These are phyloP conservation scores for Tardiomyces depauwii DNA, from an alignment of 1,139 yeast genomes.

Conservation along the genomic window DNA sequence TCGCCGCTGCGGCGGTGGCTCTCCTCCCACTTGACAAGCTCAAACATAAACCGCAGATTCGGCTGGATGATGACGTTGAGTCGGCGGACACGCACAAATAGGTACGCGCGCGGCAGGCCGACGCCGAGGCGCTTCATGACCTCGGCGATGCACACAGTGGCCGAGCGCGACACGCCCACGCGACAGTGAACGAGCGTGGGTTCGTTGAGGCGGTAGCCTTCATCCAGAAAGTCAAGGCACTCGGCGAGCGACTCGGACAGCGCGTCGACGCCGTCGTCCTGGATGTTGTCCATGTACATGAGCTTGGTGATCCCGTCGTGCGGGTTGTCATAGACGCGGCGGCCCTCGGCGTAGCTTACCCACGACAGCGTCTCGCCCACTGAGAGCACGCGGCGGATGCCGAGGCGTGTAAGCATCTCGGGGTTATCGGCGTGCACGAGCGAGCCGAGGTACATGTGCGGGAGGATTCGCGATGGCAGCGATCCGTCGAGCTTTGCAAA, in stretches of 20 bases:
- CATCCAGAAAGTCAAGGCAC: constrained; percentile 34
- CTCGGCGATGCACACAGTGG: constrained; percentile 83
- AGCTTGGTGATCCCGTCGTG: constrained; percentile 22
- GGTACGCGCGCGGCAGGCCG: constrained; percentile 61
- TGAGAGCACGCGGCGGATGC: constrained; percentile 65
- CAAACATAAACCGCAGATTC: constrained; percentile 75
- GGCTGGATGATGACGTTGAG: constrained; percentile 88
- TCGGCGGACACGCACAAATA: constrained; percentile 72
- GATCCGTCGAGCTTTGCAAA: constrained; percentile 37
- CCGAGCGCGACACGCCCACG: constrained; percentile 87
- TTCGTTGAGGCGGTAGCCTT: constrained; percentile 27
- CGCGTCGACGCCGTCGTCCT: constrained; percentile 42
- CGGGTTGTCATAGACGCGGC: constrained; percentile 11
- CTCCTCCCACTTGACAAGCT: constrained; percentile 72
- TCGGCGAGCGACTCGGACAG: constrained; percentile 29
- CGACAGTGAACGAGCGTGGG: constrained; percentile 75
- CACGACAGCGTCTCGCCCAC: constrained; percentile 82
- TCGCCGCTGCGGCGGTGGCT: constrained; percentile 19
- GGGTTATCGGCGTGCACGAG: constrained; percentile 70
- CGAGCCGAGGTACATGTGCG: constrained; percentile 81
- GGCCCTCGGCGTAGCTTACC: constrained; percentile 17
- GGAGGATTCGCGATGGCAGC: constrained; percentile 62
- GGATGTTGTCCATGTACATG: constrained; percentile 32
- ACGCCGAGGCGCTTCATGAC: constrained; percentile 64
- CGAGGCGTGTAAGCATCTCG: constrained; percentile 49